Evolutionary conservation across 169 alveolate species (phyloP).

Genomic region (Plasmodium sp.): DNA sequence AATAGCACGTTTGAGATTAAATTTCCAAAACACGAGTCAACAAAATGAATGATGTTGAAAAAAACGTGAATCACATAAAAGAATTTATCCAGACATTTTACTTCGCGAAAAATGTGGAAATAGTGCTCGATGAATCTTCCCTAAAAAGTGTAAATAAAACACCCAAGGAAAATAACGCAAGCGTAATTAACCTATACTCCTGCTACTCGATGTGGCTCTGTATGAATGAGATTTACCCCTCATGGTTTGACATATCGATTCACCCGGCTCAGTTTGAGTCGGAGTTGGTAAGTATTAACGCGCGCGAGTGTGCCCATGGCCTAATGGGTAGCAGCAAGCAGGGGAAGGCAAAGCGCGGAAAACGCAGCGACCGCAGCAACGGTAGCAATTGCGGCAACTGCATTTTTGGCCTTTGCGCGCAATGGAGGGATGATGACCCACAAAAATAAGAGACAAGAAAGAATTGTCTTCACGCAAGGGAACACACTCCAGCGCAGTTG

Average conservation of each 20-base stretch:
- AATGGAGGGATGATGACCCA: neutral
- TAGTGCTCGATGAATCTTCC: conserved; percentile 39
- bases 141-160: conserved; percentile 33
- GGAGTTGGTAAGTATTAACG: conserved; percentile 25
- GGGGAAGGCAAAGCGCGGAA: neutral
- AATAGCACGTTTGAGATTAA: neutral
- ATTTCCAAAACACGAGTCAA: neutral
- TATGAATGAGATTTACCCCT: conserved; percentile 72
- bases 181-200: conserved; percentile 44
- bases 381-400: neutral
- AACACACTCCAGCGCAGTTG: neutral
- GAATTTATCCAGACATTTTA: conserved; percentile 62
- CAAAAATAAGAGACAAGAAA: neutral
- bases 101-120: conserved; percentile 69
- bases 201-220: conserved; percentile 71
- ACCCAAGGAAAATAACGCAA: conserved; percentile 50
- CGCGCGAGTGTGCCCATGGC: neutral
- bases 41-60: conserved; percentile 59
- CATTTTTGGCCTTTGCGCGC: neutral
- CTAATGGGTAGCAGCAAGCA: neutral
- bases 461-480: neutral
- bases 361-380: neutral
- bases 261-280: conserved; percentile 75
- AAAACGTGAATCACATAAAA: conserved; percentile 30
- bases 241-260: conserved; percentile 71